These are phyloP conservation scores for Neofusicoccum laricinum DNA, from an alignment of 2,329 filamentous ascomycete species.

Conservation along the genomic window DNA sequence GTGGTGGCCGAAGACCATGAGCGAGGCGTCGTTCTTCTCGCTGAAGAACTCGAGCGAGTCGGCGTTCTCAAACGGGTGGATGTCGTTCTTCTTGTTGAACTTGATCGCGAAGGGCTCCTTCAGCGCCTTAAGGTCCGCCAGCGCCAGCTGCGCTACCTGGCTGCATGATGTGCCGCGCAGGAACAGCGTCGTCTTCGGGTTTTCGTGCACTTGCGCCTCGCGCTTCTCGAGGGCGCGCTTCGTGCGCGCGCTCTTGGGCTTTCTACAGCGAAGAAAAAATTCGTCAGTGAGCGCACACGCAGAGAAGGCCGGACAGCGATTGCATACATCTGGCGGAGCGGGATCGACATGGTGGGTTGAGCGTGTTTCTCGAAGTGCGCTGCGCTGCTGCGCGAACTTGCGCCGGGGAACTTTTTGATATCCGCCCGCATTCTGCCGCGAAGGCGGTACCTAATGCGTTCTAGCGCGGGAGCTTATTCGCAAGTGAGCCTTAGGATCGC, in stretches of 20 bases:
- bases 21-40: constrained; percentile 88
- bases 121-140: constrained; percentile 80
- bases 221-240: constrained; percentile 93
- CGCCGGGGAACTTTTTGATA: constrained; percentile 15
- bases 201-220: constrained; percentile 84
- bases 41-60: constrained; percentile 90
- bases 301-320: too few species aligned
- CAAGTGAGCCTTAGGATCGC: neutral
- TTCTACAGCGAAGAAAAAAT: constrained; percentile 40
- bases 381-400: neutral
- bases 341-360: constrained; percentile 5
- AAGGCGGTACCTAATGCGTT: neutral
- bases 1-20: constrained; percentile 79
- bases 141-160: constrained; percentile 75
- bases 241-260: constrained; percentile 79
- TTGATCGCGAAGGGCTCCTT: constrained; percentile 82
- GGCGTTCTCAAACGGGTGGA: constrained; percentile 91
- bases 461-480: neutral
- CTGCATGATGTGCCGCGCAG: constrained; percentile 84
- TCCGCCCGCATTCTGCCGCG: constrained; percentile 2
- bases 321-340: constrained; percentile 16
- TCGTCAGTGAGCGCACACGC: neutral
- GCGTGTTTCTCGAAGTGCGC: constrained; percentile 4
- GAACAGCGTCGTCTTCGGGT: constrained; percentile 85
- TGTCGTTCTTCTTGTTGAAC: constrained; percentile 95